Conservation (phyloP, 306 rosid genomes). For the Rosa lucieae region DNA sequence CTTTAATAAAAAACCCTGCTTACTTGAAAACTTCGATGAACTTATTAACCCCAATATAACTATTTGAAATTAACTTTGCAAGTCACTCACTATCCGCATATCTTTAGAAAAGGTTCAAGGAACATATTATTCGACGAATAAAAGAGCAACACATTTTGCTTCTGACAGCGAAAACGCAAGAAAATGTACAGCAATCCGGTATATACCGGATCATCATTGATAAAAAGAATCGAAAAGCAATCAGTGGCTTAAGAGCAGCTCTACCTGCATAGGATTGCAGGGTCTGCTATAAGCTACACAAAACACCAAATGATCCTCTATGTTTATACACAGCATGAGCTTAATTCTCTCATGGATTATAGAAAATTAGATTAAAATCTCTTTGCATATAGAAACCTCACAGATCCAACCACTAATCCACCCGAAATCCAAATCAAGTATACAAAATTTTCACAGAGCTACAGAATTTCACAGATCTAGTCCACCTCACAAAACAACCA, state of each 20-base stretch:
- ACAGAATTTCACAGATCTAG: slow-evolving; percentile 11
- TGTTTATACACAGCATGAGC: neutral
- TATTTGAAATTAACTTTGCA: neutral
- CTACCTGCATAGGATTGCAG: neutral
- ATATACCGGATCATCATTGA: neutral
- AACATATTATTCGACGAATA: neutral
- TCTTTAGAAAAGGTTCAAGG: neutral
- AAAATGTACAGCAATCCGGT: neutral
- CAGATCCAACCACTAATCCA: slow-evolving; percentile 27
- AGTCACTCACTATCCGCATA: neutral
- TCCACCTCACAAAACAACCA: slow-evolving; percentile 14
- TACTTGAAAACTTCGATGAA: neutral
- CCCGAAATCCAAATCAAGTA: neutral
- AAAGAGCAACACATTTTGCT: neutral
- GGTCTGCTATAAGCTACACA: neutral
- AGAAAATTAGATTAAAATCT: neutral
- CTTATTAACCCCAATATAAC: neutral
- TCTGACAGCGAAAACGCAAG: neutral
- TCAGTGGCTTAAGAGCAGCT: neutral
- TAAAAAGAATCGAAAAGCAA: neutral
- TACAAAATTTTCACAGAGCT: neutral
- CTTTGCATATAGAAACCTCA: neutral
- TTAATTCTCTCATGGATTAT: neutral
- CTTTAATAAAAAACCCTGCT: neutral
- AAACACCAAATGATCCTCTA: no score